phyloP scores from a whole-genome alignment of 1,284 basidiomycete species.

The Lentinula novae-zelandiae region DNA sequence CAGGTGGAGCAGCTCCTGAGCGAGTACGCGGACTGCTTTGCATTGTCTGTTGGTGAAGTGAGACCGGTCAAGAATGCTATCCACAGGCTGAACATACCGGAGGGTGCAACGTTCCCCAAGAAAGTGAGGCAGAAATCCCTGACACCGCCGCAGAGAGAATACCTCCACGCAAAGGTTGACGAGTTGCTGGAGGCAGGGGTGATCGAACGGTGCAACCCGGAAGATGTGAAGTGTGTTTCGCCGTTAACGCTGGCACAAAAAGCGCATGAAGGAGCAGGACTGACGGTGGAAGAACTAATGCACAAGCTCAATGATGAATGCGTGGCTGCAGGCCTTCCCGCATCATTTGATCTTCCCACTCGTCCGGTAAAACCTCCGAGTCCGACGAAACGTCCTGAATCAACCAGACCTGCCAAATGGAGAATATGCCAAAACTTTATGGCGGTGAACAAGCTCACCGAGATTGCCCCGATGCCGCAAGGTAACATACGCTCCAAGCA shows the following conservation, averaged over 20 bases:
- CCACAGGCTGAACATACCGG: no score
- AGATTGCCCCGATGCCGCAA: no score
- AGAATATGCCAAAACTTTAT: no score
- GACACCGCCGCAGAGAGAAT: constrained; percentile 26
- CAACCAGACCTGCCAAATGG: no score
- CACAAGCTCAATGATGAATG: constrained; percentile 27
- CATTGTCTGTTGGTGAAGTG: no score
- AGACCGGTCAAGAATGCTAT: no score
- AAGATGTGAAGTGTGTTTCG: constrained; percentile 25
- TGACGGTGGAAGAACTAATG: constrained; percentile 25
- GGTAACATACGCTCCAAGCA: no score
- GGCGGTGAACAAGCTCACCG: no score
- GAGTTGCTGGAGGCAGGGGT: constrained; percentile 27
- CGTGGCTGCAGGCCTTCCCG: constrained; percentile 18
- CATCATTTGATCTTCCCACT: neutral
- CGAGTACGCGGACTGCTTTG: constrained; percentile 9
- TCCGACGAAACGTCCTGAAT: no score
- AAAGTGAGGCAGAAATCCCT: constrained; percentile 24
- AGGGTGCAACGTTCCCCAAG: constrained; percentile 18
- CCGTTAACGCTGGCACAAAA: constrained; percentile 28
- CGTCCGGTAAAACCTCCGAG: constrained; percentile 15
- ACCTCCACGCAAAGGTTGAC: constrained; percentile 26
- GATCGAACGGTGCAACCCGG: constrained; percentile 22
- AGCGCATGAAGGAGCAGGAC: constrained; percentile 24
- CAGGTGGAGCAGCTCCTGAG: neutral